phyloP scores from a whole-genome alignment of 2,329 filamentous ascomycete genomes.

The Periconia sp. region DNA sequence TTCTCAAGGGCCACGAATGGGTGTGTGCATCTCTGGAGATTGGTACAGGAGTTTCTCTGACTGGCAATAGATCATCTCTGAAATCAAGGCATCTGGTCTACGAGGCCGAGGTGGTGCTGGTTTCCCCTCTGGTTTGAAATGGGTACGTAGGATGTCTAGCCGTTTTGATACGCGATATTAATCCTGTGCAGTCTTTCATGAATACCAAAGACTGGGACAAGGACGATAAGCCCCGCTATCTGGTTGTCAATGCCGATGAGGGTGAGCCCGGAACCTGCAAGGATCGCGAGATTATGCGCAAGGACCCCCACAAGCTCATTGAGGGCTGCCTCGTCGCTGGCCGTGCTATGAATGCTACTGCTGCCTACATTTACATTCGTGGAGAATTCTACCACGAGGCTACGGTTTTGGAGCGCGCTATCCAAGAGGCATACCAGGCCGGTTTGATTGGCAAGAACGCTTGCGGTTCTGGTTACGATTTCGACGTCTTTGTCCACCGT shows the following conservation, averaged over 20 bases:
- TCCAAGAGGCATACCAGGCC: conserved; percentile 95
- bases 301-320: conserved; percentile 98
- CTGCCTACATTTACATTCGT: conserved; percentile 99
- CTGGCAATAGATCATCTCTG: conserved; percentile 75
- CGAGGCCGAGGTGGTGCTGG: conserved; percentile 95
- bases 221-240: conserved; percentile 90
- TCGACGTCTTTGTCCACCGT: conserved; percentile 94
- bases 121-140: conserved; percentile 98
- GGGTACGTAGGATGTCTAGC: conserved; percentile 60
- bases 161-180: conserved; percentile 11
- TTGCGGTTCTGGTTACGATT: conserved; percentile 95
- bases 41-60: conserved; percentile 17
- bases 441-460: conserved; percentile 98
- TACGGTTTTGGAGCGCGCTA: conserved; percentile 87
- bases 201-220: conserved; percentile 99
- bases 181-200: conserved; percentile 82
- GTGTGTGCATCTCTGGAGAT: conserved; percentile 42
- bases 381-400: conserved; percentile 98
- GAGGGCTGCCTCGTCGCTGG: conserved; percentile 96
- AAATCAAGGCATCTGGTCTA: conserved; percentile 95
- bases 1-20: conserved; percentile 97
- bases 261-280: conserved; percentile 99
- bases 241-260: conserved; percentile 98
- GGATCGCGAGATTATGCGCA: conserved; percentile 99
- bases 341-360: conserved; percentile 97